These are phyloP conservation scores for Tuber indicum DNA, from an alignment of 495 filamentous ascomycete genomes.

Conservation along the genomic window DNA sequence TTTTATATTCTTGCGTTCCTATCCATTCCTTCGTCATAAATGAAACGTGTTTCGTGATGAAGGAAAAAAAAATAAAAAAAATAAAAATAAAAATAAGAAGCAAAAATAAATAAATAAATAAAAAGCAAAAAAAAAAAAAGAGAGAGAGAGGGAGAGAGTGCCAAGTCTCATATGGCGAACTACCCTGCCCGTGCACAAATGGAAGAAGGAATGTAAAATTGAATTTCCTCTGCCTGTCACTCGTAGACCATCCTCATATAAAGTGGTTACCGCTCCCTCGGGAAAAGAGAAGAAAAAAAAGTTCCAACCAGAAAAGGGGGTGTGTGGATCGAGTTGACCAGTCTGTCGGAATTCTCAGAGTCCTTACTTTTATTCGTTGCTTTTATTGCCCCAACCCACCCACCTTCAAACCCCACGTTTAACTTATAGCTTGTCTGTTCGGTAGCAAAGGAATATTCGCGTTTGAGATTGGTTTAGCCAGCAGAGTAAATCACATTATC, in stretches of 20 bases:
- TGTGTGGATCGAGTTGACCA: not conserved
- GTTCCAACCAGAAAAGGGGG: not conserved
- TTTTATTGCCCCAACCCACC: conserved; percentile 5
- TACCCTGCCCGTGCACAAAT: not conserved
- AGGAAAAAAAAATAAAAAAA: conserved; percentile 4
- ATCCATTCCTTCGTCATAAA: conserved; percentile 1
- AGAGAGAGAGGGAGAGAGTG: too few relatives aligned
- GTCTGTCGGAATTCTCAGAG: conserved; percentile 2
- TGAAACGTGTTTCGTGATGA: not conserved
- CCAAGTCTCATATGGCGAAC: not conserved
- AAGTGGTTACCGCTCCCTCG: conserved; percentile 1
- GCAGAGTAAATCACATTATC: not conserved
- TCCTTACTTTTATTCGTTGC: not conserved
- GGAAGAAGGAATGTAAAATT: not conserved
- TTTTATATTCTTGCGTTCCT: conserved; percentile 4
- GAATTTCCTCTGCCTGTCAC: not conserved
- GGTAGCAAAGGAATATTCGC: not conserved
- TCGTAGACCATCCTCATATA: not conserved
- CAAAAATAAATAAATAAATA: not conserved
- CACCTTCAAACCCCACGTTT: conserved; percentile 1
- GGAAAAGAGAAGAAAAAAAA: not conserved
- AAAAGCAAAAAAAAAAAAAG: not conserved
- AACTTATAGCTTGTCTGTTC: not conserved
- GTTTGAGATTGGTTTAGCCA: not conserved
- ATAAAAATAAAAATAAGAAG: conserved; percentile 4